Percentiles rank a stretch among this genome's conserved stretches.
phyloP scores from a whole-genome alignment of 192 early-diverging fungal species.

The Coemansia sp. region DNA sequence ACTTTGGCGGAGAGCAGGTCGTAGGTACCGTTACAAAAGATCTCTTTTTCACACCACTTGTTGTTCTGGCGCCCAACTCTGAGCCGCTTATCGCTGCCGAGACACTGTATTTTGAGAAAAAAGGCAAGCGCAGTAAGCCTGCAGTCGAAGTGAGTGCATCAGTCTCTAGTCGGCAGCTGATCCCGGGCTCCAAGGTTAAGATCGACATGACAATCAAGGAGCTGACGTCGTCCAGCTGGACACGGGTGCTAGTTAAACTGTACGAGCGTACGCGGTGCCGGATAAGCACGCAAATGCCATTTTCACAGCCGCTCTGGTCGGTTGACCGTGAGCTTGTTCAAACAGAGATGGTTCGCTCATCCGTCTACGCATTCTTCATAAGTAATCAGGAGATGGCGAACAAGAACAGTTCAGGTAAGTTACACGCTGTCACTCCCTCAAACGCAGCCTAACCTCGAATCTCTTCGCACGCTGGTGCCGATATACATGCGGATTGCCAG shows the following conservation, averaged over 20 bases:
- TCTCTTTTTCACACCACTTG: slow-evolving; percentile 36
- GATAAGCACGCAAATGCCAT: slow-evolving; percentile 18
- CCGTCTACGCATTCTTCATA: slow-evolving; percentile 53
- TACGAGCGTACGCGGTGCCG: slow-evolving; percentile 45
- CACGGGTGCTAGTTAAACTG: slow-evolving; percentile 30
- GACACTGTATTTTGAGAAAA: slow-evolving; percentile 50
- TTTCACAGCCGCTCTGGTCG: slow-evolving; percentile 40
- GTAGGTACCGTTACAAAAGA: slow-evolving; percentile 31
- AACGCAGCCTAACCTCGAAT: background rate
- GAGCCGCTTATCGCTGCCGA: slow-evolving; percentile 26
- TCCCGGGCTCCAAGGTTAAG: slow-evolving; percentile 35
- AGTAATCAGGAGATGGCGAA: slow-evolving; percentile 25
- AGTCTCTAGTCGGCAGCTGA: slow-evolving; percentile 24
- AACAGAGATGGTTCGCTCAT: slow-evolving; percentile 34
- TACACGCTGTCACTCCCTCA: background rate
- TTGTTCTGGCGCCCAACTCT: slow-evolving; percentile 16
- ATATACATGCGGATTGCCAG: background rate
- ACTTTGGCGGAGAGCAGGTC: slow-evolving; percentile 23
- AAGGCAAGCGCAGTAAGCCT: slow-evolving; percentile 46
- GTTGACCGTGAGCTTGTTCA: slow-evolving; percentile 33
- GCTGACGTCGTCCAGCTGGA: slow-evolving; percentile 41
- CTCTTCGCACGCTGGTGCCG: background rate
- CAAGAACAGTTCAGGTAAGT: slow-evolving; percentile 26
- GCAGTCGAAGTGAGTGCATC: slow-evolving; percentile 37
- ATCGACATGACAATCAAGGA: slow-evolving; percentile 50